phyloP scores from a whole-genome alignment of 176 grass and related monocot species.

The Hyparrhenia diplandra region DNA sequence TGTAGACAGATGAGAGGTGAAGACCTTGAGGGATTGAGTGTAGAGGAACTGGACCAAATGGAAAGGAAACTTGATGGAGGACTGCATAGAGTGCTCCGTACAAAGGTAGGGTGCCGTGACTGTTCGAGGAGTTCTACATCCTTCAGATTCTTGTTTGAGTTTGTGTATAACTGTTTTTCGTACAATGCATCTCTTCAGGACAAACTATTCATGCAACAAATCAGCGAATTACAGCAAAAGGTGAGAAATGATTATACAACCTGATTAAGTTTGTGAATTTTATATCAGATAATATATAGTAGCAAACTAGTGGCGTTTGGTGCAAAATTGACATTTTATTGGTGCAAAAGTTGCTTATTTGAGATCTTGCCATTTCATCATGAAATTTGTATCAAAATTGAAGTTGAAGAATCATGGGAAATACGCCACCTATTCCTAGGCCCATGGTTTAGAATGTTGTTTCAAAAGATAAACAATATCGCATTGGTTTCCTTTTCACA shows the following conservation, averaged over 20 bases:
- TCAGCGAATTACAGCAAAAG: conserved; percentile 68
- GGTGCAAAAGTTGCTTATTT: not conserved
- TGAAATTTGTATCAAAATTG: not conserved
- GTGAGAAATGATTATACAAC: conserved; percentile 31
- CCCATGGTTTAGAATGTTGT: not conserved
- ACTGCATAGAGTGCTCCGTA: conserved; percentile 61
- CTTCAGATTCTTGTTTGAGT: not conserved
- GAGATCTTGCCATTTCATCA: not conserved
- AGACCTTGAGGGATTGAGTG: conserved; percentile 65
- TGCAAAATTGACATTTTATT: not conserved
- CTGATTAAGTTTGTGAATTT: not conserved
- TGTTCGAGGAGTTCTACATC: not conserved
- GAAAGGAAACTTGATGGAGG: conserved; percentile 84
- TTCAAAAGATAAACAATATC: not conserved
- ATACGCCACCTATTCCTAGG: not conserved
- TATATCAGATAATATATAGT: not conserved
- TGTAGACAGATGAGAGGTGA: conserved; percentile 90
- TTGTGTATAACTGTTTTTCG: conserved; percentile 13
- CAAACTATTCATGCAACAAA: conserved; percentile 67
- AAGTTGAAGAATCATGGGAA: conserved; percentile 1
- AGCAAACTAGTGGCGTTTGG: not conserved
- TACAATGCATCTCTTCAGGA: conserved; percentile 43
- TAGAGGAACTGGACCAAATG: conserved; percentile 69
- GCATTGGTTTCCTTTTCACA: not conserved
- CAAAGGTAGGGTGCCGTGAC: conserved; percentile 68